Percentiles rank a stretch among this genome's conserved stretches.
Evolutionary conservation across 345 rosid species (phyloP).

Genomic region (Capsella bursapastoris): DNA sequence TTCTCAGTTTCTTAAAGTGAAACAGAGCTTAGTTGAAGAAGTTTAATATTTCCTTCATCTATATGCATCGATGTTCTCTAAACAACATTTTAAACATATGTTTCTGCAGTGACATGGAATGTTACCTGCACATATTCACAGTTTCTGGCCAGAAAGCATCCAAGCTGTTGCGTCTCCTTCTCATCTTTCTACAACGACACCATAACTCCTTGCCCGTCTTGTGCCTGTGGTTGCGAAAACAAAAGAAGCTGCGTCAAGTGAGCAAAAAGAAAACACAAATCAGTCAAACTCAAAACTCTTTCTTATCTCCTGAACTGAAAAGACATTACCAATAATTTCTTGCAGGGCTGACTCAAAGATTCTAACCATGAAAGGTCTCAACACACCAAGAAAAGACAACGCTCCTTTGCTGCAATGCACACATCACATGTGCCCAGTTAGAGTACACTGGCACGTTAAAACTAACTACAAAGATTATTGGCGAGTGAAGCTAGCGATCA

Average conservation of each 20-base stretch:
- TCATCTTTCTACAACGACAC: slow-evolving; percentile 89
- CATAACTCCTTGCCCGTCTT: slow-evolving; percentile 79
- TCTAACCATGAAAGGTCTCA: slow-evolving; percentile 57
- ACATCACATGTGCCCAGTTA: slow-evolving; percentile 78
- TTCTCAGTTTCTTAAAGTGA: not conserved
- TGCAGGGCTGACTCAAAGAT: slow-evolving; percentile 77
- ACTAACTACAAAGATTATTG: slow-evolving; percentile 76
- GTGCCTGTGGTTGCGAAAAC: slow-evolving; percentile 87
- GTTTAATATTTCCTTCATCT: not conserved
- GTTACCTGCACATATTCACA: slow-evolving; percentile 93
- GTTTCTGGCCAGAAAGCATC: slow-evolving; percentile 75
- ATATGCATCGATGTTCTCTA: slow-evolving; percentile 2
- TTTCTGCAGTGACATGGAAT: slow-evolving; percentile 85
- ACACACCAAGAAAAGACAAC: slow-evolving; percentile 68
- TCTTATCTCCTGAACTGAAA: slow-evolving; percentile 6
- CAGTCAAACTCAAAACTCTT: not conserved
- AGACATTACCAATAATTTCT: not conserved
- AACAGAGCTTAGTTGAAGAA: not conserved
- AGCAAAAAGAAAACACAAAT: slow-evolving; percentile 35
- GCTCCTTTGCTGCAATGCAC: slow-evolving; percentile 74
- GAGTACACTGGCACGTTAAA: slow-evolving; percentile 92
- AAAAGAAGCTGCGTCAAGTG: slow-evolving; percentile 74
- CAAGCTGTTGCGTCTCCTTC: slow-evolving; percentile 83
- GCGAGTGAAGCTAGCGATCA: slow-evolving; percentile 72
- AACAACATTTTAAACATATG: slow-evolving; percentile 10